These are phyloP conservation scores for Sphaceloma murrayae DNA, from an alignment of 2,329 filamentous ascomycete species.

Conservation along the genomic window DNA sequence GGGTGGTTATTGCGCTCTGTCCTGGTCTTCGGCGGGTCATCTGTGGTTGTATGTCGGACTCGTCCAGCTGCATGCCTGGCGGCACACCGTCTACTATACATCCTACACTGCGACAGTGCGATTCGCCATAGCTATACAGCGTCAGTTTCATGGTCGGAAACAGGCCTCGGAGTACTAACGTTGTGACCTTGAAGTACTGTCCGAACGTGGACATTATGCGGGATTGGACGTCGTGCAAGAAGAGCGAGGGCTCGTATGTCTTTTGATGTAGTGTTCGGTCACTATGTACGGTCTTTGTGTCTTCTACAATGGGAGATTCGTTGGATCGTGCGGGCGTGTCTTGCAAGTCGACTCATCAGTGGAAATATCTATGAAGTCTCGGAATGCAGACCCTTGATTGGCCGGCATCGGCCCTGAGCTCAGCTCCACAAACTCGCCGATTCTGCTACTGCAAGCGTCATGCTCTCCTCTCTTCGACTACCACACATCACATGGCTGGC, in stretches of 20 bases:
- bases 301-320: no score
- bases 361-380: constrained; percentile 8
- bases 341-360: neutral
- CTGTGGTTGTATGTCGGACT: constrained; percentile 82
- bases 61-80: constrained; percentile 74
- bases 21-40: constrained; percentile 84
- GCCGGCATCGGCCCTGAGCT: constrained; percentile 12
- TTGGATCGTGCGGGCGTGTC: neutral
- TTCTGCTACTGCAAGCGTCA: neutral
- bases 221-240: neutral
- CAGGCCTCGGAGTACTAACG: constrained; percentile 43
- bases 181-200: constrained; percentile 69
- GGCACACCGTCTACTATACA: constrained; percentile 92
- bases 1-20: constrained; percentile 82
- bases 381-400: constrained; percentile 7
- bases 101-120: constrained; percentile 84
- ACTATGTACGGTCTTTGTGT: no score
- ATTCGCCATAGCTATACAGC: constrained; percentile 73
- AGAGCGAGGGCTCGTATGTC: no score
- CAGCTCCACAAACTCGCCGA: no score
- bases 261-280: no score
- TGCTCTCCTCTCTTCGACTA: neutral
- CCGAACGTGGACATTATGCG: constrained; percentile 81
- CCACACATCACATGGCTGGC: no score
- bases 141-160: no score